Evolutionary conservation across 1,284 basidiomycete genomes (phyloP).

Genomic region (Naganishia liquefaciens): DNA sequence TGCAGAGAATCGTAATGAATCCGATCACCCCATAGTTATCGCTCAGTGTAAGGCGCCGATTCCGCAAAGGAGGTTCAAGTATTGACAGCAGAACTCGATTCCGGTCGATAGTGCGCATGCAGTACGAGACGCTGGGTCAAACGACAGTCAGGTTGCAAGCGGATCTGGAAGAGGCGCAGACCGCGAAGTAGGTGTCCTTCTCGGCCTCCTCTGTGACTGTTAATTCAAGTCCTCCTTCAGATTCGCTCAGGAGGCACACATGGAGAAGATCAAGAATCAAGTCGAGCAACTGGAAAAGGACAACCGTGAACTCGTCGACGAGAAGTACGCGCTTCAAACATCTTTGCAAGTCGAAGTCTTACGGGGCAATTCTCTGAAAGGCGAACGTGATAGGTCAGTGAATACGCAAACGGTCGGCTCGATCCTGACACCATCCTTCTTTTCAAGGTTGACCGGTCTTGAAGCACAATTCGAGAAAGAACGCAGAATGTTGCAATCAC

Average conservation of each 20-base stretch:
- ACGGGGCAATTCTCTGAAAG: no score
- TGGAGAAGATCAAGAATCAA: background rate
- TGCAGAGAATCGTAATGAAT: background rate
- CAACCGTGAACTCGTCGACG: background rate
- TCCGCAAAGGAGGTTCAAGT: background rate
- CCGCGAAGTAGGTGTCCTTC: background rate
- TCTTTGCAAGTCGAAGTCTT: background rate
- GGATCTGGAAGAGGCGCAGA: constrained; percentile 16
- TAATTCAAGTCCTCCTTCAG: background rate
- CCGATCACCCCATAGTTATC: constrained; percentile 7
- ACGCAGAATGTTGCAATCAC: background rate
- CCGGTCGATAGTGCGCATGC: background rate
- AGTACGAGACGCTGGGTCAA: background rate
- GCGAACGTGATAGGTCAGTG: no score
- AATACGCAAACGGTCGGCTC: no score
- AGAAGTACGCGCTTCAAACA: background rate
- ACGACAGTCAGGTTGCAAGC: constrained; percentile 4
- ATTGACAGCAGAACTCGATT: background rate
- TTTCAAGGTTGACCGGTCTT: background rate
- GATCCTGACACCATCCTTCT: no score
- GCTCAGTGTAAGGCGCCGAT: background rate
- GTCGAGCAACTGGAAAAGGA: background rate
- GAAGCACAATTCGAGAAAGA: background rate
- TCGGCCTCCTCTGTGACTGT: background rate
- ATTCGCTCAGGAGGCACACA: background rate